Evolutionary conservation across 352 stramenopile genomes (phyloP).

Genomic region (Globisporangium yorkense): DNA sequence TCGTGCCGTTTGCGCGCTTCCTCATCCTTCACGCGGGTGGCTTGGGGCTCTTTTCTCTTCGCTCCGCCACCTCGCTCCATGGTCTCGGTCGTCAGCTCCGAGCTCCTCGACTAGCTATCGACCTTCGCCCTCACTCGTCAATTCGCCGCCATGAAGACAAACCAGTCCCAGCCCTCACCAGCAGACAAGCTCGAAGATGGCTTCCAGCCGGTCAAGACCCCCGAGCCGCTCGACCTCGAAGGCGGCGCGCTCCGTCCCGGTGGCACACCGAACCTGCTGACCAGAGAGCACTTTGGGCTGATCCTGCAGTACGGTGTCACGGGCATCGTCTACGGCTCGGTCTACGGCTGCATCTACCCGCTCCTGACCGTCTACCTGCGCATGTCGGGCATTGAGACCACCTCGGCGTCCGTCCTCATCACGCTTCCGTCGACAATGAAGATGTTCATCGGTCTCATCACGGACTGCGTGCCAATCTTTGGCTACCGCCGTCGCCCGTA

Average conservation of each 20-base stretch:
- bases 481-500: constrained; percentile 19
- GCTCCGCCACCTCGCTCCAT: not conserved
- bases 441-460: constrained; percentile 3
- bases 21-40: not conserved
- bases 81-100: no score
- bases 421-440: constrained; percentile 11
- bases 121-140: not conserved
- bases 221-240: constrained; percentile 6
- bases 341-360: constrained; percentile 7
- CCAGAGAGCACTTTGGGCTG: constrained; percentile 15
- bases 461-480: constrained; percentile 1
- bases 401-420: constrained; percentile 15
- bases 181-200: not conserved
- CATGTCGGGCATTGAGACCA: constrained; percentile 15
- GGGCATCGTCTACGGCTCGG: constrained; percentile 18
- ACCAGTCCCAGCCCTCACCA: not conserved
- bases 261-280: constrained; percentile 16
- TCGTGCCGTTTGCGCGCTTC: no score
- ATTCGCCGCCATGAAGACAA: not conserved
- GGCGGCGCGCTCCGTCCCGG: constrained; percentile 13
- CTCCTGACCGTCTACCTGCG: constrained; percentile 11
- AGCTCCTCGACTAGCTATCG: no score
- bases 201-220: constrained; percentile 8
- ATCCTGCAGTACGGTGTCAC: constrained; percentile 21
- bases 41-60: not conserved